These are phyloP conservation scores for Clonostachys sp. DNA, from an alignment of 2,329 filamentous ascomycete genomes.

Conservation along the genomic window DNA sequence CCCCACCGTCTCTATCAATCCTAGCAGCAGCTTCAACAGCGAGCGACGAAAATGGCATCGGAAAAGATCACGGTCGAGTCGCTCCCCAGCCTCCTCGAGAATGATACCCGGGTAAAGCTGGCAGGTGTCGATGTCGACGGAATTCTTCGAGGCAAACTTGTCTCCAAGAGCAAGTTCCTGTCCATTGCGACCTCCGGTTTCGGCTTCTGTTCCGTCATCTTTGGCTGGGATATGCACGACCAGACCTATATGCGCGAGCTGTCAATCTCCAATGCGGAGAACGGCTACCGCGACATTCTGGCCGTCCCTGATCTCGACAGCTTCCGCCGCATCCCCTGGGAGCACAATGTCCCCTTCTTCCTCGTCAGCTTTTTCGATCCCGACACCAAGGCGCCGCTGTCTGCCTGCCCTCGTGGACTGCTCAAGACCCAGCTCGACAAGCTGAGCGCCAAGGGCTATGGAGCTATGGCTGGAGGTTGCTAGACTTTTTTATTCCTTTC, in stretches of 20 bases:
- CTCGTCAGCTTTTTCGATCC: conserved; percentile 80
- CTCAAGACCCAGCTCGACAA: conserved; percentile 65
- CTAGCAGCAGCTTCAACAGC: not conserved
- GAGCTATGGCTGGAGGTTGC: conserved; percentile 82
- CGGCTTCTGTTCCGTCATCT: conserved; percentile 91
- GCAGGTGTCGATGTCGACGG: conserved; percentile 86
- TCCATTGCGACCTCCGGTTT: conserved; percentile 78
- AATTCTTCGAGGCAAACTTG: conserved; percentile 80
- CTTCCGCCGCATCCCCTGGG: conserved; percentile 87
- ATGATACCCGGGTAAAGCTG: conserved; percentile 79
- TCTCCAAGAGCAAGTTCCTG: conserved; percentile 90
- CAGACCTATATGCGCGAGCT: conserved; percentile 83
- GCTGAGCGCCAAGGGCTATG: conserved; percentile 63
- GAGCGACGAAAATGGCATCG: conserved; percentile 15
- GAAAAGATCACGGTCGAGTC: conserved; percentile 52
- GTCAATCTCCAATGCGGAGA: conserved; percentile 82
- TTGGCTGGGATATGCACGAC: conserved; percentile 98
- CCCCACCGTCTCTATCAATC: not conserved
- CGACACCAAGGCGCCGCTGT: conserved; percentile 65
- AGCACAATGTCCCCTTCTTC: conserved; percentile 81
- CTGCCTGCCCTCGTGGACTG: conserved; percentile 75
- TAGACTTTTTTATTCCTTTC: not conserved
- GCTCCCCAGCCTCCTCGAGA: conserved; percentile 60
- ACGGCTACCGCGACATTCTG: conserved; percentile 82
- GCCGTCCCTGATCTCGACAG: conserved; percentile 74